Percentiles rank a stretch among this genome's conserved stretches.
Conservation (phyloP, 2,329 filamentous ascomycete species). For the Stachybotrys echinatus region DNA sequence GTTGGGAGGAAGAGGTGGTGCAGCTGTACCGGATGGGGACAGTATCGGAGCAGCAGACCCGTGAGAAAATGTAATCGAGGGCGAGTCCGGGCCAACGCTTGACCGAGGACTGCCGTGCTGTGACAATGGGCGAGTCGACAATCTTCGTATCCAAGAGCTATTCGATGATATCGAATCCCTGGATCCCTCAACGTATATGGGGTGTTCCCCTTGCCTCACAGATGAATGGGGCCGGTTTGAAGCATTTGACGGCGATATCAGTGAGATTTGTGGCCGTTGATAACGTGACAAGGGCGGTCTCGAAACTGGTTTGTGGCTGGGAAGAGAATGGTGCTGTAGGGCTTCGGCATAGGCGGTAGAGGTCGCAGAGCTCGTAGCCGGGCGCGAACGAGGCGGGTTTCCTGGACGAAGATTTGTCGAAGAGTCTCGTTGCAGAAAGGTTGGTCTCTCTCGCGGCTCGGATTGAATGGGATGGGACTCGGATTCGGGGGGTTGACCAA, state of each 20-base stretch:
- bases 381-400: slow-evolving; percentile 30
- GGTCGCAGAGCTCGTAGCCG: slow-evolving; percentile 35
- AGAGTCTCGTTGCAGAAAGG: slow-evolving; percentile 28
- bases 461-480: slow-evolving; percentile 20
- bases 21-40: slow-evolving; percentile 27
- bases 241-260: slow-evolving; percentile 32
- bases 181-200: slow-evolving; percentile 35
- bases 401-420: slow-evolving; percentile 17
- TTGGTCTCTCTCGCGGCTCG: slow-evolving; percentile 20
- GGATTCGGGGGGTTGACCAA: slow-evolving; percentile 47
- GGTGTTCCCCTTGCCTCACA: slow-evolving; percentile 31
- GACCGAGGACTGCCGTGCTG: slow-evolving; percentile 61
- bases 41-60: slow-evolving; percentile 63
- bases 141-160: slow-evolving; percentile 67
- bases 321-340: slow-evolving; percentile 20
- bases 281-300: slow-evolving; percentile 31
- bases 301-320: slow-evolving; percentile 24
- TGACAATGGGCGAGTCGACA: slow-evolving; percentile 61
- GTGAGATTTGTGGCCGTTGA: slow-evolving; percentile 31
- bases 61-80: slow-evolving; percentile 61
- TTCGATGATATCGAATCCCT: slow-evolving; percentile 56
- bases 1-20: slow-evolving; percentile 55
- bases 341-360: slow-evolving; percentile 23
- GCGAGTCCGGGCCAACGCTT: slow-evolving; percentile 60
- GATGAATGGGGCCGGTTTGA: slow-evolving; percentile 37